A percentile compares a stretch with the other conserved stretches of the same genome.
Evolutionary conservation across 257 asterid genomes (phyloP).

Genomic region (Leonotis leonurus): DNA sequence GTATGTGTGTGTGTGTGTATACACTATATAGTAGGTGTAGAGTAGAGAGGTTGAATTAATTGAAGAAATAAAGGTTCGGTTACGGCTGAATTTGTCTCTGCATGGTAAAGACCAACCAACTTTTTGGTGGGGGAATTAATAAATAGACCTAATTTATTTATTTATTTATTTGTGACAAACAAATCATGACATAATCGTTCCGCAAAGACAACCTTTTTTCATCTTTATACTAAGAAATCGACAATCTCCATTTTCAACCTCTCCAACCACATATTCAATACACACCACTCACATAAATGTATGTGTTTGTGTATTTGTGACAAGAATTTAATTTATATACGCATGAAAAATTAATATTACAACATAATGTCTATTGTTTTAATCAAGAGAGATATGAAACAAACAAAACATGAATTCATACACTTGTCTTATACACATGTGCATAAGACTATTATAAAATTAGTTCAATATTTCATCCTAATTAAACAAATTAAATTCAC

Average conservation of each 20-base stretch:
- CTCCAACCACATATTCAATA: background rate
- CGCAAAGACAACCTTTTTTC: background rate
- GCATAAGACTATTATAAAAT: no score
- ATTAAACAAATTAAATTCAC: no score
- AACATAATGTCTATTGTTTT: no score
- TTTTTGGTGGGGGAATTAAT: conserved; percentile 17
- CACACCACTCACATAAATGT: background rate
- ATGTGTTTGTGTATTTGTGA: background rate
- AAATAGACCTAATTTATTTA: no score
- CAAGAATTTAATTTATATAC: no score
- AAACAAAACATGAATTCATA: no score
- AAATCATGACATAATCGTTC: conserved; percentile 1
- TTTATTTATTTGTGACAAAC: conserved; percentile 27
- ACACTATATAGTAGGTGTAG: no score
- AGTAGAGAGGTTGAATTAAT: background rate
- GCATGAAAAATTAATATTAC: no score
- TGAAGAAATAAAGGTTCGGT: conserved; percentile 14
- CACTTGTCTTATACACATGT: no score
- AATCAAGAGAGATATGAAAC: no score
- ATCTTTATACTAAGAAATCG: background rate
- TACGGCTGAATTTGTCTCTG: conserved; percentile 20
- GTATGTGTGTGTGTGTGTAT: background rate
- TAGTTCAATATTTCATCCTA: no score
- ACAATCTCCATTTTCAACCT: background rate
- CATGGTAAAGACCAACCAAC: conserved; percentile 15